Evolutionary conservation across 140 eudicot species (phyloP).

Genomic region (Anethum foeniculum): DNA sequence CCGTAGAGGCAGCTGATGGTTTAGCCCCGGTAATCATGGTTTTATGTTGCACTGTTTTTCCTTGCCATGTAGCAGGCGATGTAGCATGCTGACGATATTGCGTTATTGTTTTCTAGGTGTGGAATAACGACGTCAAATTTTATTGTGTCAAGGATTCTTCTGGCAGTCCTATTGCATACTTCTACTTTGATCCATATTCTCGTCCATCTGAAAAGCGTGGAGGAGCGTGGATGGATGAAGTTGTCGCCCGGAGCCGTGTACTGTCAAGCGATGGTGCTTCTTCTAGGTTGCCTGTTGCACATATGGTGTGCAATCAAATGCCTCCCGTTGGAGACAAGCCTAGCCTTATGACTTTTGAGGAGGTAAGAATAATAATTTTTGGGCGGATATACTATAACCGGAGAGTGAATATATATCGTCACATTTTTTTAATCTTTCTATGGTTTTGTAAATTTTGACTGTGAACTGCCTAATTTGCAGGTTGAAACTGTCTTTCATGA

Average conservation of each 20-base stretch:
- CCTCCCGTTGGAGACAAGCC: conserved; percentile 95
- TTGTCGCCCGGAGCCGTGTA: conserved; percentile 63
- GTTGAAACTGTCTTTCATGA: conserved; percentile 97
- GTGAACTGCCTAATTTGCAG: conserved; percentile 32
- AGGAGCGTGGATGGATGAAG: conserved; percentile 98
- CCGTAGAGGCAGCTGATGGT: conserved; percentile 66
- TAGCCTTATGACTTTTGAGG: conserved; percentile 93
- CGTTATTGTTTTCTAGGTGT: conserved; percentile 58
- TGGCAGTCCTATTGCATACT: conserved; percentile 71
- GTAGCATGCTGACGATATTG: too few relatives aligned
- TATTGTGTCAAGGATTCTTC: conserved; percentile 74
- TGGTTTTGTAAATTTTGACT: too few relatives aligned
- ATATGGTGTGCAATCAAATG: conserved; percentile 94
- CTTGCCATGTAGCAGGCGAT: background rate
- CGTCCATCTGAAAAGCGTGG: conserved; percentile 97
- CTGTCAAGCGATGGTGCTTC: conserved; percentile 44
- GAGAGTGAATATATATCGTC: too few relatives aligned
- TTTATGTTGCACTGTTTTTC: background rate
- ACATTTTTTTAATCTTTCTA: too few relatives aligned
- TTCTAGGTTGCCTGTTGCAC: conserved; percentile 88
- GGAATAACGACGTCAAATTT: conserved; percentile 79
- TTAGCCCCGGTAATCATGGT: conserved; percentile 60
- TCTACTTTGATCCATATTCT: conserved; percentile 93
- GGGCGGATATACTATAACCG: too few relatives aligned
- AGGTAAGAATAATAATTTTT: too few relatives aligned